Percentiles rank a stretch among this genome's conserved stretches.
These are phyloP conservation scores for Boletus semigastroideus DNA, from an alignment of 1,284 basidiomycete genomes.

Conservation along the genomic window DNA sequence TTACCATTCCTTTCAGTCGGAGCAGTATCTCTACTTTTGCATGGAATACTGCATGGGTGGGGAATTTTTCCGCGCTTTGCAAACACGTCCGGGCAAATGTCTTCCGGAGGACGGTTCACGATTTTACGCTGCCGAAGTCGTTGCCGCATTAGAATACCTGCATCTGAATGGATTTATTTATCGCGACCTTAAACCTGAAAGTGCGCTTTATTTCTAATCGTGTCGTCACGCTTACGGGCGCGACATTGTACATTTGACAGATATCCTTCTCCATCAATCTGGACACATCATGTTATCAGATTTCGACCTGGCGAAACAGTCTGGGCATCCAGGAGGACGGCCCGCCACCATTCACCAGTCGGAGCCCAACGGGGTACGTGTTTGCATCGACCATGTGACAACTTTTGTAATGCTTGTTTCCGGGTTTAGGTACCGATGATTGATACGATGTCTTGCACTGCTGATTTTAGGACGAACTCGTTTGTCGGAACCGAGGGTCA, in stretches of 20 bases:
- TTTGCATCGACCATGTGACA: slow-evolving; percentile 12
- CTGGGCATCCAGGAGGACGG: slow-evolving; percentile 80
- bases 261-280: slow-evolving; percentile 97
- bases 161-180: slow-evolving; percentile 99
- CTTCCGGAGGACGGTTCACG: slow-evolving; percentile 92
- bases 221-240: slow-evolving; percentile 2
- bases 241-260: slow-evolving; percentile 43
- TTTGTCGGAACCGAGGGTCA: slow-evolving; percentile 97
- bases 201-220: slow-evolving; percentile 51
- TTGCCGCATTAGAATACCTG: slow-evolving; percentile 96
- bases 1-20: slow-evolving; percentile 98
- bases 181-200: slow-evolving; percentile 98
- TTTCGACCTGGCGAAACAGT: slow-evolving; percentile 98
- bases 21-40: slow-evolving; percentile 95
- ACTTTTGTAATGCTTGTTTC: slow-evolving; percentile 17
- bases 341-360: slow-evolving; percentile 90
- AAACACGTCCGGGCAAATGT: slow-evolving; percentile 94
- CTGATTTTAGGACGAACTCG: slow-evolving; percentile 97
- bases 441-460: slow-evolving; percentile 97
- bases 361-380: slow-evolving; percentile 81
- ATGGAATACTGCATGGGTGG: slow-evolving; percentile 99
- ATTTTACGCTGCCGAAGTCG: slow-evolving; percentile 99
- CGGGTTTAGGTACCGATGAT: slow-evolving; percentile 75
- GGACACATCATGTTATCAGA: slow-evolving; percentile 99
- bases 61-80: slow-evolving; percentile 97